Evolutionary conservation across 2,329 filamentous ascomycete species (phyloP), one percentile per base, ranked within the genome.

Genomic region (Cladorrhinum sp.): DNA sequence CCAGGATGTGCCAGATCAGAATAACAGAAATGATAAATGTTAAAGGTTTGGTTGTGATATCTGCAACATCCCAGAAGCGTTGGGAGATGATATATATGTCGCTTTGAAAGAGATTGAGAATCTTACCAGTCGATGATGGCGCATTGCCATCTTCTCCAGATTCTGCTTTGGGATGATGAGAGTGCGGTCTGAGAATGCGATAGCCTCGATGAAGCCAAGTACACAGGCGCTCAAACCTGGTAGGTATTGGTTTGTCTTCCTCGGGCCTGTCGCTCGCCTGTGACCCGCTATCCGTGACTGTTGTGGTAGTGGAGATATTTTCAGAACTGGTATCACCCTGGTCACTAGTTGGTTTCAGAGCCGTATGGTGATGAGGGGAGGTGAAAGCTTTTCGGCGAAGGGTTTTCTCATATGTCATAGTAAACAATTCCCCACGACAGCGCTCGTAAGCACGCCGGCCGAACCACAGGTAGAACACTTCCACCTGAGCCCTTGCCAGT

Each of bases 71-170:
- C 92, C 92, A 96, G 68, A 96, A 95, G 49, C 90, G 78, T 69
- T 93, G 91, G 2, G 91, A 84, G 41, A 93, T 85, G 70, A 93
- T 89, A 69, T 93, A 95, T 0, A 89, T 90, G 71, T 95, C 91
- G 61, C 83, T 86, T 53, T 91, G 87, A 79, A 96, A 90, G 1
- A 96, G 75, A 68, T 96, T 96, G 62, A 96, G 82, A 55, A 96
- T 95, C 70, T 96, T 96, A 7, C 92, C 92, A 75, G 93, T 93
- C 0, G 90, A 92, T 0, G 92, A 91, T 1, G 89, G 84, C 2
- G 62, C 58, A 2, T 63, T 58, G 83, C 77, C 61, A 23, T 41
- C 27, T n/a, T 48, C 25, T 27, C 22, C 9, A 3, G 50, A 27
- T 4, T 36, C 20, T 20, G n/a, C 10, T 12, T 24, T 50, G 7